These are phyloP conservation scores for Naganishia sp. DNA, from an alignment of 1,284 basidiomycete genomes.

Conservation along the genomic window DNA sequence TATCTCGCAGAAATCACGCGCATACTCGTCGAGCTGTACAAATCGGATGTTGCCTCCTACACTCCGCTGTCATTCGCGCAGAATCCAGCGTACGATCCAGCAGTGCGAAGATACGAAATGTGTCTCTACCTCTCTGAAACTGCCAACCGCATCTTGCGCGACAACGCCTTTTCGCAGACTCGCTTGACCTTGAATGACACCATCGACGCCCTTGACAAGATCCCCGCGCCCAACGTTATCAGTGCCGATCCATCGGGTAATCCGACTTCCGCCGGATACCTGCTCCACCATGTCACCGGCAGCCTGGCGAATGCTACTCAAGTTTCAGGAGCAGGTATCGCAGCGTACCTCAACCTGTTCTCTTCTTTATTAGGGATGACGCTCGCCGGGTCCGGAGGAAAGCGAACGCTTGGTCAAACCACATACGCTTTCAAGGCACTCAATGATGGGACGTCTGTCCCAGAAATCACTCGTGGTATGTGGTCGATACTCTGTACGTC, in stretches of 20 bases:
- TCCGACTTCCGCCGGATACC: slow-evolving; percentile 11
- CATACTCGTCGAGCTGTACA: slow-evolving; percentile 14
- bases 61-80: background rate
- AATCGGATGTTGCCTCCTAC: slow-evolving; percentile 11
- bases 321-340: background rate
- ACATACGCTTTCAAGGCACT: slow-evolving; percentile 12
- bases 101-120: slow-evolving; percentile 1
- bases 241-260: slow-evolving; percentile 12
- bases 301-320: background rate
- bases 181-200: background rate
- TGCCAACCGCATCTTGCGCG: background rate
- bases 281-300: slow-evolving; percentile 11
- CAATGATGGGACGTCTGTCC: background rate
- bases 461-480: slow-evolving; percentile 8
- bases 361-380: background rate
- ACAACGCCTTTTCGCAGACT: slow-evolving; percentile 1
- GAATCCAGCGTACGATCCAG: background rate
- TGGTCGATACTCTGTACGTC: slow-evolving; percentile 15
- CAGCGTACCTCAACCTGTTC: slow-evolving; percentile 12
- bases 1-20: slow-evolving; percentile 6
- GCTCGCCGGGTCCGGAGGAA: slow-evolving; percentile 4
- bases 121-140: slow-evolving; percentile 1
- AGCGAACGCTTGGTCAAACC: slow-evolving; percentile 16
- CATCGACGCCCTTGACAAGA: background rate
- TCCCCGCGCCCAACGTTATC: slow-evolving; percentile 3